Percentiles rank a stretch among this genome's conserved stretches.
These are phyloP conservation scores for Cruciata laevipes DNA, from an alignment of 257 asterid species.

Conservation along the genomic window DNA sequence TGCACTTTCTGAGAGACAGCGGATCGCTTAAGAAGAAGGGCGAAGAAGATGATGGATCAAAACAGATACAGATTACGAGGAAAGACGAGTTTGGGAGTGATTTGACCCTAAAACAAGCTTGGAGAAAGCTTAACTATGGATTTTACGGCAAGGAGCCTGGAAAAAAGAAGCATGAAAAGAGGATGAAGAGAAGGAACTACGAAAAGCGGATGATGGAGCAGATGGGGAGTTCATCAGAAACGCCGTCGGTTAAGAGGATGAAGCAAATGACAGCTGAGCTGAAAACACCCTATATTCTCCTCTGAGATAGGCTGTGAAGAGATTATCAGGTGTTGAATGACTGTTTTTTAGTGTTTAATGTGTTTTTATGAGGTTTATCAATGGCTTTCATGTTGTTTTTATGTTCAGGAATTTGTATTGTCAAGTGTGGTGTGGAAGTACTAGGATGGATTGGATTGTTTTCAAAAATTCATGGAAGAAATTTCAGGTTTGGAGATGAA, in stretches of 20 bases:
- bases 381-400: no score
- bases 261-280: conserved; percentile 71
- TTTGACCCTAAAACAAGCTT: conserved; percentile 91
- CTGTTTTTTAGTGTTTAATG: no score
- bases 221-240: conserved; percentile 84
- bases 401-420: no score
- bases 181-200: conserved; percentile 72
- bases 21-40: conserved; percentile 80
- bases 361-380: no score
- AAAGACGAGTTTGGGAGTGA: conserved; percentile 92
- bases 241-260: conserved; percentile 89
- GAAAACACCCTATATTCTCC: conserved; percentile 66
- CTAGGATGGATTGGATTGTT: no score
- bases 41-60: conserved; percentile 48
- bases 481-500: no score
- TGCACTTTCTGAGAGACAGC: conserved; percentile 69
- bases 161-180: conserved; percentile 87
- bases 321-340: no score
- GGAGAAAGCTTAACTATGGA: conserved; percentile 68
- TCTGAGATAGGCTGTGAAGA: conserved; percentile 3
- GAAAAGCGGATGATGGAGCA: conserved; percentile 83
- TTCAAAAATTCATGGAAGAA: no score
- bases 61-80: conserved; percentile 81
- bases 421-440: no score
- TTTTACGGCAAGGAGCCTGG: conserved; percentile 99